A percentile compares a stretch with the other conserved stretches of the same genome.
Conservation (phyloP, 2,329 filamentous ascomycete genomes). For the Trichophaea hybrida region DNA sequence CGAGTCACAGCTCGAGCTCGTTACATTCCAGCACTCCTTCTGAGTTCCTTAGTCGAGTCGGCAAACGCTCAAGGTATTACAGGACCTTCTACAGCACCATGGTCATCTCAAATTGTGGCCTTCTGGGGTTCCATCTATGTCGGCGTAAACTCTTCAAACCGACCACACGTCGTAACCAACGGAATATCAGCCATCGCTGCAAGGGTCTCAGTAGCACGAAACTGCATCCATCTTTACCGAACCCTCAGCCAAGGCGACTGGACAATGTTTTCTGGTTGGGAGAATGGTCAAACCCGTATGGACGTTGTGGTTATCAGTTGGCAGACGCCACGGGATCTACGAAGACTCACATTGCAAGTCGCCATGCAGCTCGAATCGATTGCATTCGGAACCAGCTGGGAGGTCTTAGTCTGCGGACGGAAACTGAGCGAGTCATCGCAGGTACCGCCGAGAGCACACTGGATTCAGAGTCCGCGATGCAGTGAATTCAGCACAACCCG, state of each 20-base stretch:
- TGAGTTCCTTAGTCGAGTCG: neutral
- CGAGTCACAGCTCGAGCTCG: neutral
- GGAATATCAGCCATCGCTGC: neutral
- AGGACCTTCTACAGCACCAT: neutral
- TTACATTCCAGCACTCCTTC: neutral
- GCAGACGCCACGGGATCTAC: neutral
- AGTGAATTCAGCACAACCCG: neutral
- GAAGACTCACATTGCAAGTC: neutral
- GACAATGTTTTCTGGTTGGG: neutral
- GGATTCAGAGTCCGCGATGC: conserved; percentile 3
- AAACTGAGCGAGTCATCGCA: neutral
- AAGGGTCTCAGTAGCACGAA: neutral
- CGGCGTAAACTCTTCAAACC: neutral
- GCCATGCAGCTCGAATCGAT: neutral
- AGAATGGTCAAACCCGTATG: neutral
- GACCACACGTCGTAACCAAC: neutral
- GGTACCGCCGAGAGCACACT: neutral
- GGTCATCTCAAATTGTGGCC: conserved; percentile 3
- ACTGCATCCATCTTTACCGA: neutral
- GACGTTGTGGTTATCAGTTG: conserved; percentile 1
- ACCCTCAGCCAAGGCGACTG: neutral
- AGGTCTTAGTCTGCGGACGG: neutral
- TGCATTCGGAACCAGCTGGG: neutral
- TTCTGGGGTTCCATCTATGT: conserved; percentile 1
- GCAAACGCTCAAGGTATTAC: neutral